Evolutionary conservation across 208 protist genomes (phyloP), one percentile per base, ranked within the genome.

Genomic region (Endotrypanum monterogeii): DNA sequence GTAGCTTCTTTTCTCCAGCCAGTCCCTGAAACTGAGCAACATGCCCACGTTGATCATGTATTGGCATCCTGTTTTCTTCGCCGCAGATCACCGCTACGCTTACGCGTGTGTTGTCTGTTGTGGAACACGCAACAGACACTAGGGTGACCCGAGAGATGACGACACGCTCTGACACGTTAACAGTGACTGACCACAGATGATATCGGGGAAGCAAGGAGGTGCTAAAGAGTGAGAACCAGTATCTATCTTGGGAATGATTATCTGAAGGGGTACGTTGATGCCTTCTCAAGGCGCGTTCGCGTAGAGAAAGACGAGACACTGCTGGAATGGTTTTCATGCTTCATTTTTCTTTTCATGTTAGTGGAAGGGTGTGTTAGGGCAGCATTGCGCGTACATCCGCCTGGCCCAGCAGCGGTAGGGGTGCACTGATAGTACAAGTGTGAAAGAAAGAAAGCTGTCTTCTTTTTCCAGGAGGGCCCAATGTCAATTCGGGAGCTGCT

Each of bases 1-100:
- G 48, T 87, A 73, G 79, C 83, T 76, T 20, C 72, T 95, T 12
- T 23, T 68, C 18, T 67, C 71, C 23, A 74, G 75, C 54, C 39
- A 46, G 0, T 87, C 88, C 46, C 92, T 85, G 67, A 79, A 95
- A 78, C 94, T 91, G 68, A 37, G 57, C 56, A 89, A 90, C 58
- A 51, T 91, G 44, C 70, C 37, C 52, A 81, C 55, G 76, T 74
- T 94, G 48, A 70, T 92, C 39, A 71, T 93, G 46, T 16, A 74
- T 2, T 79, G 86, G n/a, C 86, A 93, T 65, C 69, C 88, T 50
- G 30, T 87, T 56, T n/a, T n/a, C n/a, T n/a, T 67, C 76, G 16
- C 89, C 86, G 0, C 65, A 91, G 44, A 37, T 94, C 32, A 52
- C 50, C 69, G 83, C 93, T 25, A 81, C 87, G 12, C 69, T 87